Evolutionary conservation across 2,329 filamentous ascomycete species (phyloP), one percentile per base, ranked within the genome.

Genomic region (Hypoxylon sp.): DNA sequence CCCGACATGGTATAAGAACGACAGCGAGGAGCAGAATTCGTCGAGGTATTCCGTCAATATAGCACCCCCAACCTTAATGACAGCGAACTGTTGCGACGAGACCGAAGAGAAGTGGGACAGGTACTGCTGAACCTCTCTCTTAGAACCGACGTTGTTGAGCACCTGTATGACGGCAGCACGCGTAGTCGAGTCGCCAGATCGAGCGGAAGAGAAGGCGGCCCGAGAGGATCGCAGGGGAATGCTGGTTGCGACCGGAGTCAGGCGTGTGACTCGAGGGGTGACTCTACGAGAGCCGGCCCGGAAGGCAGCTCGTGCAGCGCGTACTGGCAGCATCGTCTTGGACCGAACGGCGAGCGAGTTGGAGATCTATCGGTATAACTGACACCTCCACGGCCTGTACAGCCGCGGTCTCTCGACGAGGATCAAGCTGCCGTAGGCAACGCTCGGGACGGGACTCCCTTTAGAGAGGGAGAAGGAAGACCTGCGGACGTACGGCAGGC

Each of bases 31-130:
- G 72, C 92, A 96, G 53, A 99, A 86, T 70, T 93, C 92, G 74
- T 97, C 90, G 53, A 98, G 83, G 76, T 97, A 90, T 73, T 98
- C 93, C 59, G 92, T 96, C 70, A 99, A 84, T 70, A 98, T 97
- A 63, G 94, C 95, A 62, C 94, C 95, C 61, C 94, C 95, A 53
- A 98, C 94, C 81, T 99, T 99, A 78, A 99, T 96, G 45, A 99
- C 94, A 66, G 93, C 94, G 75, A 98, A 99, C 73, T 96, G 92
- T 79, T 98, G 93, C 29, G 92, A 96, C 40, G 92, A 95, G 61
- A 97, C 93, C 27, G 93, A 97, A 67, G 90, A 95, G 82, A 99
- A 99, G 75, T 98, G 92, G 66, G 93, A 95, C 58, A 98, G 88
- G 77, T 98, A 98, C 77, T 98, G 94, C 81, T 97, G 91, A 63